Evolutionary conservation across 2,329 filamentous ascomycete genomes (phyloP).

Genomic region (Sclerotinia minor): DNA sequence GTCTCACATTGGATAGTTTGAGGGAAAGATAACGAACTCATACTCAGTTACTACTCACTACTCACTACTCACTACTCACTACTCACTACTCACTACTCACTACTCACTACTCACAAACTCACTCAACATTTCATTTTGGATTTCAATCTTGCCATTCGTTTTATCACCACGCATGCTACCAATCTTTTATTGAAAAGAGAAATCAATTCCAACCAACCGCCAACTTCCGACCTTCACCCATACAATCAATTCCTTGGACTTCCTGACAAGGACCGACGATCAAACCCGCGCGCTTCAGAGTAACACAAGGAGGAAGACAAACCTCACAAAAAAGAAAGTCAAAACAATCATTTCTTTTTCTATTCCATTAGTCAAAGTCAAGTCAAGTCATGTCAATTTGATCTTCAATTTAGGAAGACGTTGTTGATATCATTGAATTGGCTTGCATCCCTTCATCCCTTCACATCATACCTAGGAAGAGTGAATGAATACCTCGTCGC

Average conservation of each 20-base stretch:
- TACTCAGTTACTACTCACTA: background rate
- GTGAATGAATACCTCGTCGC: constrained; percentile 2
- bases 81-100: no score
- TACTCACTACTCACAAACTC: background rate
- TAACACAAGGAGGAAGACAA: background rate
- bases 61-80: no score
- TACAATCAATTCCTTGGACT: no score
- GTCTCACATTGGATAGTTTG: background rate
- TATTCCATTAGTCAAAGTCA: background rate
- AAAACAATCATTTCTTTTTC: background rate
- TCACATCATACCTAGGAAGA: background rate
- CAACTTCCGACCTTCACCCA: background rate
- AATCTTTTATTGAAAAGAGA: background rate
- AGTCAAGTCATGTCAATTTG: constrained; percentile 1
- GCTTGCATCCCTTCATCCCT: constrained; percentile 1
- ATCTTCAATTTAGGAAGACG: constrained; percentile 2
- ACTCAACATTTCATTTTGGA: background rate
- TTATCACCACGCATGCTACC: background rate
- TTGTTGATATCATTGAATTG: background rate
- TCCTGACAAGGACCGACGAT: background rate
- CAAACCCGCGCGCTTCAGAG: constrained; percentile 20
- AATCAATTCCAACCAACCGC: constrained; percentile 6
- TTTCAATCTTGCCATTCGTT: constrained; percentile 7
- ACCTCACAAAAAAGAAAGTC: background rate
- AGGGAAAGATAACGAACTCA: background rate